These are phyloP conservation scores for Chlorella sp. DNA, from an alignment of 139 green algal genomes.

Conservation along the genomic window DNA sequence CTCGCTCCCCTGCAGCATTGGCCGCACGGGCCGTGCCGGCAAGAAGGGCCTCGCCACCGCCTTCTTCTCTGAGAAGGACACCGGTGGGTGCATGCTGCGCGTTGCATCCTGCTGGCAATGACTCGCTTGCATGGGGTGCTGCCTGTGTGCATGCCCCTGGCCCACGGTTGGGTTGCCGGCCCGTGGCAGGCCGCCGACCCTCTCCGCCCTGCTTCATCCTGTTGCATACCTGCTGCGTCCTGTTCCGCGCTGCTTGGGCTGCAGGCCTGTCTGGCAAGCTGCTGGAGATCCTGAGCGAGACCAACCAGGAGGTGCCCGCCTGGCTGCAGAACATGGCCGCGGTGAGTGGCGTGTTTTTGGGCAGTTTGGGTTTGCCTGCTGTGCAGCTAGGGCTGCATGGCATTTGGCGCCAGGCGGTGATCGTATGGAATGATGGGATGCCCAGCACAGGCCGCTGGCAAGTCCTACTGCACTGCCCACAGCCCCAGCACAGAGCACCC, in stretches of 20 bases:
- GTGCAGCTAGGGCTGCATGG: no score
- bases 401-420: no score
- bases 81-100: constrained; percentile 1
- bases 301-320: constrained; percentile 94
- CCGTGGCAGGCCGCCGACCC: neutral
- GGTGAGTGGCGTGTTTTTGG: no score
- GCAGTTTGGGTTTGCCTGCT: no score
- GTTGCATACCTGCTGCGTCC: neutral
- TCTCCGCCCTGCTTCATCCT: neutral
- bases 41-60: constrained; percentile 98
- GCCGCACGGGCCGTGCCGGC: constrained; percentile 85
- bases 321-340: constrained; percentile 88
- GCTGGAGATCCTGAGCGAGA: constrained; percentile 88
- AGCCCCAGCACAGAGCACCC: no score
- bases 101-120: neutral
- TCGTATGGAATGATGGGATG: no score
- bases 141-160: neutral
- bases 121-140: neutral
- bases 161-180: no score
- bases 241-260: neutral
- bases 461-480: no score
- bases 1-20: constrained; percentile 59
- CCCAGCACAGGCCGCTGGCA: no score
- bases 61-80: constrained; percentile 96
- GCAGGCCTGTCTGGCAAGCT: constrained; percentile 76